phyloP scores from a whole-genome alignment of 345 rosid species.

The Populus pruinosa region DNA sequence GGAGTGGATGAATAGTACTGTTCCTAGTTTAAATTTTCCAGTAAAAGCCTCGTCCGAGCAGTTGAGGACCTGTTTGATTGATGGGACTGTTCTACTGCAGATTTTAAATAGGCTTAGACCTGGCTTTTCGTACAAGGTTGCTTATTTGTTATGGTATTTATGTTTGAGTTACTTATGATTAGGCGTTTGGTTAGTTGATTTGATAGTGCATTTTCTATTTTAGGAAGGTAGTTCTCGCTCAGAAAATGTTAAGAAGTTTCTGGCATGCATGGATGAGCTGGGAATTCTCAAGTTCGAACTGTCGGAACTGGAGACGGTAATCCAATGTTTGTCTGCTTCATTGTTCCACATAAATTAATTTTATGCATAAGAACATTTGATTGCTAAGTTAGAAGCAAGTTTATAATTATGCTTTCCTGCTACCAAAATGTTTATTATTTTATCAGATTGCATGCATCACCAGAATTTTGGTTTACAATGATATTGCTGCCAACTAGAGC shows the following conservation, averaged over 20 bases:
- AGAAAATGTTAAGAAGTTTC: slow-evolving; percentile 56
- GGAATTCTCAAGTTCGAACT: slow-evolving; percentile 63
- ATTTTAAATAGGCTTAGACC: slow-evolving; percentile 47
- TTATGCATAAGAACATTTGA: neutral
- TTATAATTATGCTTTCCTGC: neutral
- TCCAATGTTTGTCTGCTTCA: neutral
- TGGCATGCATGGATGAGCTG: slow-evolving; percentile 56
- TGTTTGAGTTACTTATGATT: neutral
- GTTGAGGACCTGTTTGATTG: slow-evolving; percentile 42
- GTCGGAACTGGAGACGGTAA: slow-evolving; percentile 79
- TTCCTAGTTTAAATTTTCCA: slow-evolving; percentile 38
- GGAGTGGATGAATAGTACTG: slow-evolving; percentile 48
- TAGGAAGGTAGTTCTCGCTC: slow-evolving; percentile 43
- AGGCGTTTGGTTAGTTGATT: slow-evolving; percentile 11
- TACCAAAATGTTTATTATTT: neutral
- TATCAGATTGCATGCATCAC: neutral
- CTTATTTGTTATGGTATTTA: neutral
- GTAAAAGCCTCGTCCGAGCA: slow-evolving; percentile 48
- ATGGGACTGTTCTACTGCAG: slow-evolving; percentile 39
- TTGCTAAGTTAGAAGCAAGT: neutral
- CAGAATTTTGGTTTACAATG: neutral
- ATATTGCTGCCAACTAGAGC: neutral
- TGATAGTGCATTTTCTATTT: slow-evolving; percentile 15
- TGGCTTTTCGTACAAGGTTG: slow-evolving; percentile 45
- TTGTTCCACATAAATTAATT: neutral